A percentile compares a stretch with the other conserved stretches of the same genome.
Evolutionary conservation across 495 filamentous ascomycete species (phyloP).

Genomic region (Penicillium steckii): DNA sequence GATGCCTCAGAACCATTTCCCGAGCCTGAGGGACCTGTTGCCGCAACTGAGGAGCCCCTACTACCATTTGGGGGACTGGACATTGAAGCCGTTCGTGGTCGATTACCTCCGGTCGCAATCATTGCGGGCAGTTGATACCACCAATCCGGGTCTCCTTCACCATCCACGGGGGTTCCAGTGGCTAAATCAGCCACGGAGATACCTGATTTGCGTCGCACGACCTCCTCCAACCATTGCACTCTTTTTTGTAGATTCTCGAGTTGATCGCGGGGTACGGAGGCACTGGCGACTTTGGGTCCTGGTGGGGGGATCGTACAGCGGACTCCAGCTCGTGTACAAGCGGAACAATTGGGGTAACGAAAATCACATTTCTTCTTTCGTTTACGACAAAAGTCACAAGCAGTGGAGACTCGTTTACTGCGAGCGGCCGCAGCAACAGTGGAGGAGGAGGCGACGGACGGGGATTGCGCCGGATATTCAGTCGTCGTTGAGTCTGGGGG

Average conservation of each 20-base stretch:
- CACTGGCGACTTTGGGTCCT: conserved; percentile 40
- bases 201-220: conserved; percentile 40
- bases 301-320: conserved; percentile 49
- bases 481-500: not conserved
- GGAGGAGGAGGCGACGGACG: conserved; percentile 5
- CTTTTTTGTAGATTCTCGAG: conserved; percentile 53
- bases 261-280: conserved; percentile 47
- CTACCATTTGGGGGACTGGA: conserved; percentile 25
- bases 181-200: conserved; percentile 34
- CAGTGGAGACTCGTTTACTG: conserved; percentile 47
- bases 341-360: conserved; percentile 52
- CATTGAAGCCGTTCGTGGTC: conserved; percentile 14
- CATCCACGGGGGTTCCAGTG: conserved; percentile 36
- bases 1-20: conserved; percentile 21
- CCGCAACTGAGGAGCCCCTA: conserved; percentile 20
- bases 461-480: not conserved
- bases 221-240: conserved; percentile 49
- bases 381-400: conserved; percentile 54
- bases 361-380: conserved; percentile 57
- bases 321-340: conserved; percentile 50
- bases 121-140: conserved; percentile 46
- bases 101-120: conserved; percentile 33
- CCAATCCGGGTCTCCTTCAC: conserved; percentile 39
- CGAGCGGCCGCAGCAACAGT: too few relatives aligned
- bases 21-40: conserved; percentile 19